Conservation (phyloP, 1,284 basidiomycete genomes). For the Trichosporon ovoides region DNA sequence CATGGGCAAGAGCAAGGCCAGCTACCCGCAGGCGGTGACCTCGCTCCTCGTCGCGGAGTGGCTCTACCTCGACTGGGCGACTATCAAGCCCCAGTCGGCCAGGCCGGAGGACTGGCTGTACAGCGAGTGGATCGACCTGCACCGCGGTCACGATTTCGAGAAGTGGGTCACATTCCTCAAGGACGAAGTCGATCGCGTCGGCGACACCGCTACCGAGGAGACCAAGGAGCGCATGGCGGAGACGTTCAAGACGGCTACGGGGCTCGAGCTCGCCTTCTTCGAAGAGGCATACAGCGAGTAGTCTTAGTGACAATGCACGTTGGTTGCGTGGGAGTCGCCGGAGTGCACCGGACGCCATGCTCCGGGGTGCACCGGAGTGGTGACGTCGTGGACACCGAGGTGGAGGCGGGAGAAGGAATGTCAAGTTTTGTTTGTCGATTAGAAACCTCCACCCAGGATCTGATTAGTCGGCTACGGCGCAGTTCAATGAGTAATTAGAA, state of each 20-base stretch:
- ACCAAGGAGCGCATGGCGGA: conserved; percentile 6
- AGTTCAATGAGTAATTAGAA: too few species aligned
- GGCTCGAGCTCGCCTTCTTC: conserved; percentile 18
- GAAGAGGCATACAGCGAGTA: conserved; percentile 10
- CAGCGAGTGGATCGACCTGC: conserved; percentile 24
- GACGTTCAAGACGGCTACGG: conserved; percentile 12
- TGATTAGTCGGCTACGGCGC: too few species aligned
- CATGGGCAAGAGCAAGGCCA: conserved; percentile 10
- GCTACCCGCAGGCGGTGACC: conserved; percentile 11
- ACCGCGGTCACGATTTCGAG: conserved; percentile 16
- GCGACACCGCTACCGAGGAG: background rate
- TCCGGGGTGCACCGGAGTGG: too few species aligned
- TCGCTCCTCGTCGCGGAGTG: conserved; percentile 23
- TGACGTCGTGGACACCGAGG: too few species aligned
- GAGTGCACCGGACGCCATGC: too few species aligned
- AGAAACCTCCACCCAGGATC: too few species aligned
- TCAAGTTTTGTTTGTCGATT: too few species aligned
- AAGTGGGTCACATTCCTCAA: conserved; percentile 14
- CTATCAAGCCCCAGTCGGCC: background rate
- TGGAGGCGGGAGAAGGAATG: too few species aligned
- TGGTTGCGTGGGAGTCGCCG: too few species aligned
- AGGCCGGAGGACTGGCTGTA: conserved; percentile 13
- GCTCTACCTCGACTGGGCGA: conserved; percentile 25
- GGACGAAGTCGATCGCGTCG: conserved; percentile 18
- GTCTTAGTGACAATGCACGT: too few species aligned